phyloP scores from a whole-genome alignment of 2,329 filamentous ascomycete genomes.

The Hypoxylon sp. region DNA sequence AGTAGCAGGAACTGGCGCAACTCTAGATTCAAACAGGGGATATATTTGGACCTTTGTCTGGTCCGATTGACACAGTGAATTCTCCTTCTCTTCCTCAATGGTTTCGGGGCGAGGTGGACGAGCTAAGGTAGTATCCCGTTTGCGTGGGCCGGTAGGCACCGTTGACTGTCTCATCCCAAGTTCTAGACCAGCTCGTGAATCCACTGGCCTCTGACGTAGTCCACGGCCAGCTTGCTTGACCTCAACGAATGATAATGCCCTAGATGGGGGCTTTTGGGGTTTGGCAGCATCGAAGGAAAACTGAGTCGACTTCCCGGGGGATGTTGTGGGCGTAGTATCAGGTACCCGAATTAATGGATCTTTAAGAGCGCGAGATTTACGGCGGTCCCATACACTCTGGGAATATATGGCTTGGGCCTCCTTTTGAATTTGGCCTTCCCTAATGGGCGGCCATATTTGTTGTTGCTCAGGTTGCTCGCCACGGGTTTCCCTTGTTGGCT shows the following conservation, averaged over 20 bases:
- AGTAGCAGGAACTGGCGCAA: constrained; percentile 13
- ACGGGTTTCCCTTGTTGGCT: constrained; percentile 25
- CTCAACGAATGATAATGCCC: constrained; percentile 25
- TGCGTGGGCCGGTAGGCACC: constrained; percentile 34
- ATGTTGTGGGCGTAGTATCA: constrained; percentile 35
- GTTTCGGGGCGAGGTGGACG: constrained; percentile 45
- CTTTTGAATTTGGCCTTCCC: constrained; percentile 34
- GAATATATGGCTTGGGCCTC: constrained; percentile 24
- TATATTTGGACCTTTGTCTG: constrained; percentile 22
- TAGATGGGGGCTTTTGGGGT: constrained; percentile 34
- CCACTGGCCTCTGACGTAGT: constrained; percentile 20
- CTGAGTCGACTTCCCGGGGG: constrained; percentile 15
- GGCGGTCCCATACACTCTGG: constrained; percentile 21
- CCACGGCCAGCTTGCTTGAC: constrained; percentile 32
- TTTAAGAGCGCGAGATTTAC: constrained; percentile 6
- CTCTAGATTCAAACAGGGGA: constrained; percentile 11
- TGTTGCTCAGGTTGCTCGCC: constrained; percentile 14
- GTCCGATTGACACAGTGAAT: constrained; percentile 10
- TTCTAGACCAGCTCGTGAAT: constrained; percentile 21
- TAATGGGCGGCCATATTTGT: constrained; percentile 32
- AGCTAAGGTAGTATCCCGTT: constrained; percentile 41
- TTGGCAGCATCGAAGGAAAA: constrained; percentile 32
- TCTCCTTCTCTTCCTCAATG: constrained; percentile 49
- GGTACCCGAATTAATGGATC: constrained; percentile 22
- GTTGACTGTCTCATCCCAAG: constrained; percentile 28